These are phyloP conservation scores for Phytophthora pistaciae DNA, from an alignment of 352 stramenopile species.

Conservation along the genomic window DNA sequence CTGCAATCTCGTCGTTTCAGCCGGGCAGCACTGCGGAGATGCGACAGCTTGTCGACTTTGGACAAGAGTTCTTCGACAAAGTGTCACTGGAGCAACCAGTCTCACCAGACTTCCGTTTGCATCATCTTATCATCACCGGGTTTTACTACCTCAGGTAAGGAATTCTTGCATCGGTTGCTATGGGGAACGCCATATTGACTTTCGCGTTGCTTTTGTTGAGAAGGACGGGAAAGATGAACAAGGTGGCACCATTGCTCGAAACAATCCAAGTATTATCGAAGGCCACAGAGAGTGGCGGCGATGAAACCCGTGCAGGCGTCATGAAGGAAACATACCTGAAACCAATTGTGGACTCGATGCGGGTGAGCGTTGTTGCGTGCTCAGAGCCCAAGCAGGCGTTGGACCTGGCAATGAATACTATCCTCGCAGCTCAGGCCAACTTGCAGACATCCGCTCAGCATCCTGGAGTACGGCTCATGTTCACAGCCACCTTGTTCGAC, in stretches of 20 bases:
- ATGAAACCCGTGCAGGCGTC: conserved; percentile 9
- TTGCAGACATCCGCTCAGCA: conserved; percentile 47
- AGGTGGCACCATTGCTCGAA: conserved; percentile 51
- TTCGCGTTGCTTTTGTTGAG: conserved; percentile 8
- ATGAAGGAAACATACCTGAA: conserved; percentile 56
- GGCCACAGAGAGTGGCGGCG: conserved; percentile 8
- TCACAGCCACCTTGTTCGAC: conserved; percentile 72
- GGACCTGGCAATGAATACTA: conserved; percentile 57
- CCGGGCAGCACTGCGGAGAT: conserved; percentile 35
- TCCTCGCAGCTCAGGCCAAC: conserved; percentile 62
- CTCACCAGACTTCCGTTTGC: conserved; percentile 49
- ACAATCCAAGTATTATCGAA: conserved; percentile 43
- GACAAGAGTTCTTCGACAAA: conserved; percentile 53
- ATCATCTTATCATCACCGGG: conserved; percentile 67
- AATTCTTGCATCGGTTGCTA: neutral
- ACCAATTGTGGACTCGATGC: conserved; percentile 66
- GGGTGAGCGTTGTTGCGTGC: conserved; percentile 43
- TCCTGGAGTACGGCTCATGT: conserved; percentile 51
- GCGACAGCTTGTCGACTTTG: conserved; percentile 49
- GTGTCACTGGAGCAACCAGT: conserved; percentile 29
- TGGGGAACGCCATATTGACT: neutral
- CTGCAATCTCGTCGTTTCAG: conserved; percentile 53
- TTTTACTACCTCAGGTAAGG: conserved; percentile 66
- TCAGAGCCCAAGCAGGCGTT: conserved; percentile 58
- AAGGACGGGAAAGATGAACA: conserved; percentile 56